Evolutionary conservation across 148 eudicot genomes (phyloP).

Genomic region (Linanthus parryae): DNA sequence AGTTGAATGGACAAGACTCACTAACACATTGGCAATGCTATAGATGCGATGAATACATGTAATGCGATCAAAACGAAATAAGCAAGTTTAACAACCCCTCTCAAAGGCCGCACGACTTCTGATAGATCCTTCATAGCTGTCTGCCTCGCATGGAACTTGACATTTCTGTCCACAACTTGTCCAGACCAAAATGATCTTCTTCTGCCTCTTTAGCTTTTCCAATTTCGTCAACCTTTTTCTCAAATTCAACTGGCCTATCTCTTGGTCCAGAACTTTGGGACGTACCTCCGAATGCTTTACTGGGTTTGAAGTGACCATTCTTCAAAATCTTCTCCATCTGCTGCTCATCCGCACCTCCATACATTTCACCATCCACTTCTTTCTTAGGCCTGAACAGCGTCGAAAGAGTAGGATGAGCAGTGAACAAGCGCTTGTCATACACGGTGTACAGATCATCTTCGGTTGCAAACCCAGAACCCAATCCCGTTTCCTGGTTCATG

Average conservation of each 20-base stretch:
- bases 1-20: too few species aligned
- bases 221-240: conserved; percentile 68
- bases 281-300: conserved; percentile 62
- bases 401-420: conserved; percentile 62
- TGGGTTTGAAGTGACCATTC: conserved; percentile 72
- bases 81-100: conserved; percentile 26
- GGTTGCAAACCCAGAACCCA: conserved; percentile 80
- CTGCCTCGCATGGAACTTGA: conserved; percentile 46
- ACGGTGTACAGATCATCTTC: conserved; percentile 87
- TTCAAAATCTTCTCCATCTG: conserved; percentile 65
- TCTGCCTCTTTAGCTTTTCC: conserved; percentile 69
- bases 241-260: conserved; percentile 79
- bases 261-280: conserved; percentile 51
- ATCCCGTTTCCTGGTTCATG: conserved; percentile 91
- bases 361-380: conserved; percentile 56
- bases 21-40: too few species aligned
- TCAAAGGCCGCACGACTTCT: conserved; percentile 45
- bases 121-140: conserved; percentile 42
- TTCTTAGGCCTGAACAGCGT: conserved; percentile 75
- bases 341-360: conserved; percentile 83
- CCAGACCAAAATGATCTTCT: conserved; percentile 59
- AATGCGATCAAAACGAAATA: too few species aligned
- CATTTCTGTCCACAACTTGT: conserved; percentile 52
- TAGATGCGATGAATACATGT: too few species aligned
- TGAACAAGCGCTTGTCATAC: conserved; percentile 74